phyloP scores from a whole-genome alignment of 176 grass and related monocot species.

The Lolium rigidum region DNA sequence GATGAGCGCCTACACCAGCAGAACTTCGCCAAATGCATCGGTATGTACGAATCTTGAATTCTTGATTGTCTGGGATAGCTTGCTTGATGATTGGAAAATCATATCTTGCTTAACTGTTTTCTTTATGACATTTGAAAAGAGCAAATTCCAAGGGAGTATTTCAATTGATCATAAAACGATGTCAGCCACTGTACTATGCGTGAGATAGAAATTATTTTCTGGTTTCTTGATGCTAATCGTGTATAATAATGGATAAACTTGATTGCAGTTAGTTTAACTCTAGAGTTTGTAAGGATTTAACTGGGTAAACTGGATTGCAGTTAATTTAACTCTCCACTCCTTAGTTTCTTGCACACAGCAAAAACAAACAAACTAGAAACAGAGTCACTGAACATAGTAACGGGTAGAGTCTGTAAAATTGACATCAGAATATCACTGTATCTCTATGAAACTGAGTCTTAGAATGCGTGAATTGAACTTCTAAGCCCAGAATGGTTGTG shows the following conservation, averaged over 20 bases:
- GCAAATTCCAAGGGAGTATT: not conserved
- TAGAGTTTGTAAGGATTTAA: no score
- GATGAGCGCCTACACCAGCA: no score
- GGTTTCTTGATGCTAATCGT: not conserved
- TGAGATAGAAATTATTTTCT: not conserved
- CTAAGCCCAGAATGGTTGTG: conserved; percentile 2
- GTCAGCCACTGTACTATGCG: no score
- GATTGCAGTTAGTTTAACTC: no score
- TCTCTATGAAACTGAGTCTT: not conserved
- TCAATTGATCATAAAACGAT: not conserved
- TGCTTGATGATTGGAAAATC: not conserved
- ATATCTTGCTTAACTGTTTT: not conserved
- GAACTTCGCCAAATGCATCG: no score
- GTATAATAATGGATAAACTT: no score
- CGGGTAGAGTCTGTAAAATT: not conserved
- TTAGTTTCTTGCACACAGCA: not conserved
- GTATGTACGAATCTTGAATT: no score
- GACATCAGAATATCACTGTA: not conserved
- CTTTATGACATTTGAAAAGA: no score
- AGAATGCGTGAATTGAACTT: not conserved
- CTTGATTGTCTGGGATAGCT: not conserved
- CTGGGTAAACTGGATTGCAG: no score
- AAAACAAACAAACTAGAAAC: not conserved
- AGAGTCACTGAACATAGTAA: no score
- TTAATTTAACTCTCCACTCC: not conserved